Percentiles rank a stretch among this genome's conserved stretches.
These are phyloP conservation scores for Bretziella fagacearum DNA, from an alignment of 2,329 filamentous ascomycete species.

Conservation along the genomic window DNA sequence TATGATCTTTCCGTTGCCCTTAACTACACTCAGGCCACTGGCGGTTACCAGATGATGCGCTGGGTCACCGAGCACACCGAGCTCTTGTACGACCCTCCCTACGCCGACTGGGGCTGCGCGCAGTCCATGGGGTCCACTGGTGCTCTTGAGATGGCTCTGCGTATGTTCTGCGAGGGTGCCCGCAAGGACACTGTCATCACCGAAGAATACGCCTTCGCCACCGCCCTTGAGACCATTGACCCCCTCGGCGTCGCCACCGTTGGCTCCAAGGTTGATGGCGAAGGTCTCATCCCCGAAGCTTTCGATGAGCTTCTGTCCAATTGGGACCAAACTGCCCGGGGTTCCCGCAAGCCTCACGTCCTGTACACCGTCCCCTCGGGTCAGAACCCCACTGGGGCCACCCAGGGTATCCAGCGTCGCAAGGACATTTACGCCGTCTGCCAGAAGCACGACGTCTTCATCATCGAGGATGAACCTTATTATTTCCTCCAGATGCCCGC, in stretches of 20 bases:
- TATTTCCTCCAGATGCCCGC: conserved; percentile 84
- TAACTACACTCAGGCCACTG: conserved; percentile 83
- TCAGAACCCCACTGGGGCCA: conserved; percentile 82
- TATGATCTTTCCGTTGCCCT: conserved; percentile 73
- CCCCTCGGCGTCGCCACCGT: conserved; percentile 36
- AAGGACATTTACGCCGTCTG: conserved; percentile 59
- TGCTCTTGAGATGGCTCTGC: conserved; percentile 64
- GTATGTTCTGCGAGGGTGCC: conserved; percentile 57
- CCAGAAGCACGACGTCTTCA: conserved; percentile 69
- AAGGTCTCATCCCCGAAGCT: conserved; percentile 34
- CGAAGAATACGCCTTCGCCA: conserved; percentile 83
- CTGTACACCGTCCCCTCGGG: conserved; percentile 53
- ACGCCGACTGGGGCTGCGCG: conserved; percentile 75
- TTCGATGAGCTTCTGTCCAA: conserved; percentile 34
- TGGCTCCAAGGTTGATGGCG: conserved; percentile 34
- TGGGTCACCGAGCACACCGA: conserved; percentile 94
- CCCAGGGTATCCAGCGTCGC: conserved; percentile 51
- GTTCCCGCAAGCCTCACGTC: conserved; percentile 34
- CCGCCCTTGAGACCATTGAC: conserved; percentile 41
- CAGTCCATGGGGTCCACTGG: conserved; percentile 77
- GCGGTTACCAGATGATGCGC: conserved; percentile 71
- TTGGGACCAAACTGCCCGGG: conserved; percentile 32
- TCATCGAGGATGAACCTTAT: conserved; percentile 87
- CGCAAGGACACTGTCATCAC: conserved; percentile 65
- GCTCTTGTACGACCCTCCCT: conserved; percentile 70